Conservation (phyloP, 1,284 basidiomycete species). For the Cerioporus squamosus region DNA sequence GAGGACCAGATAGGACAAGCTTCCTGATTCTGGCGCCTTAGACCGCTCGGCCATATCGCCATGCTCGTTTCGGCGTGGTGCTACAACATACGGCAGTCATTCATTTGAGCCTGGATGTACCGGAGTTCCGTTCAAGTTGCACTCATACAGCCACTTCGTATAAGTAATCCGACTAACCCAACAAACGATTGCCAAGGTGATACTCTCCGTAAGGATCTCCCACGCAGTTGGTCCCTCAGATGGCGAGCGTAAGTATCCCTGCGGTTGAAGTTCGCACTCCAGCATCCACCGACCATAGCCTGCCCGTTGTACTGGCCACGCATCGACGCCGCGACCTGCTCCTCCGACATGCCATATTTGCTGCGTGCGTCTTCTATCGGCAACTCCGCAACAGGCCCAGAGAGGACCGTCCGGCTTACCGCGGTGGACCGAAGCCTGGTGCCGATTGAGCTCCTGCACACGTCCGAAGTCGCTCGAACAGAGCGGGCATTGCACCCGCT, state of each 20-base stretch:
- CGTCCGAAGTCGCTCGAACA: background rate
- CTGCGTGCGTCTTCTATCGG: background rate
- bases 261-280: background rate
- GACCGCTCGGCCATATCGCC: slow-evolving; percentile 29
- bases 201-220: background rate
- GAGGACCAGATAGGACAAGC: slow-evolving; percentile 37
- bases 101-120: too few relatives aligned
- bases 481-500: background rate
- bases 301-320: background rate
- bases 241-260: background rate
- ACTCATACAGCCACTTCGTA: too few relatives aligned
- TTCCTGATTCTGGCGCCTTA: slow-evolving; percentile 27
- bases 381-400: background rate
- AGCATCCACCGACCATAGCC: background rate
- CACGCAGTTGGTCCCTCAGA: background rate
- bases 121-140: too few relatives aligned
- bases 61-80: background rate
- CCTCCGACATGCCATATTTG: background rate
- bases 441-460: background rate
- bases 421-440: background rate
- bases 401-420: background rate
- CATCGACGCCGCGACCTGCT: background rate
- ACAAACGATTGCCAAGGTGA: background rate
- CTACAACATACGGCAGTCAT: too few relatives aligned
- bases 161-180: too few relatives aligned